Conservation (phyloP, 202 grass and related monocot genomes). For the Schoenoplectus tabernaemontani region DNA sequence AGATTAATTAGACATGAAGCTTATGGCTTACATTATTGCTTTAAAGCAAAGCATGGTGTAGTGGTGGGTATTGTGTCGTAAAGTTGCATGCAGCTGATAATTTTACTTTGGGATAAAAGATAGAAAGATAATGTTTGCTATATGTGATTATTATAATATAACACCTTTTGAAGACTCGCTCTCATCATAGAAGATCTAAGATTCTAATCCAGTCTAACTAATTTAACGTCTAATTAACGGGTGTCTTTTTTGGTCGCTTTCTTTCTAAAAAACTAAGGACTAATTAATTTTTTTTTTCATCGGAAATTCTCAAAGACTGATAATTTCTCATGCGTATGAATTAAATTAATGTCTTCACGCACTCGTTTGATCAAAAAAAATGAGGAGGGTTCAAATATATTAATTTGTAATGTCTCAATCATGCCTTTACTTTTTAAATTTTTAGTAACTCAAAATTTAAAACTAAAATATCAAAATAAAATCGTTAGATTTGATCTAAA, state of each 20-base stretch:
- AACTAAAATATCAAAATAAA: too few relatives aligned
- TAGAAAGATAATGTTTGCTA: not conserved
- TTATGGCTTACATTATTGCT: conserved; percentile 22
- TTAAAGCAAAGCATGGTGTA: conserved; percentile 18
- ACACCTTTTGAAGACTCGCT: not conserved
- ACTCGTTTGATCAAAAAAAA: too few relatives aligned
- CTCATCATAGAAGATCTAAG: not conserved
- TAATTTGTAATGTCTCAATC: too few relatives aligned
- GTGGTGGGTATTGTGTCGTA: conserved; percentile 18
- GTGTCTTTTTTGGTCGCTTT: too few relatives aligned
- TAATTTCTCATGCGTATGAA: not conserved
- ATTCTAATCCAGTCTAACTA: not conserved
- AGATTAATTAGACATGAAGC: not conserved
- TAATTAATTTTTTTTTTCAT: not conserved
- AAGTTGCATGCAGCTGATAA: conserved; percentile 10
- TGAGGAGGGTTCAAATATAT: too few relatives aligned
- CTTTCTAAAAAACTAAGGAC: too few relatives aligned
- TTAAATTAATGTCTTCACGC: not conserved
- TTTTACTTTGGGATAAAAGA: not conserved
- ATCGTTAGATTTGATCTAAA: too few relatives aligned
- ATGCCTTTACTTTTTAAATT: too few relatives aligned
- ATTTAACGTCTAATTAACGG: too few relatives aligned
- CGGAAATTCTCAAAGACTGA: not conserved
- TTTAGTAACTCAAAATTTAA: too few relatives aligned
- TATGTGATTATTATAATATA: not conserved